phyloP scores from a whole-genome alignment of 2,329 filamentous ascomycete genomes.

The Penicillium sclerotigenum region DNA sequence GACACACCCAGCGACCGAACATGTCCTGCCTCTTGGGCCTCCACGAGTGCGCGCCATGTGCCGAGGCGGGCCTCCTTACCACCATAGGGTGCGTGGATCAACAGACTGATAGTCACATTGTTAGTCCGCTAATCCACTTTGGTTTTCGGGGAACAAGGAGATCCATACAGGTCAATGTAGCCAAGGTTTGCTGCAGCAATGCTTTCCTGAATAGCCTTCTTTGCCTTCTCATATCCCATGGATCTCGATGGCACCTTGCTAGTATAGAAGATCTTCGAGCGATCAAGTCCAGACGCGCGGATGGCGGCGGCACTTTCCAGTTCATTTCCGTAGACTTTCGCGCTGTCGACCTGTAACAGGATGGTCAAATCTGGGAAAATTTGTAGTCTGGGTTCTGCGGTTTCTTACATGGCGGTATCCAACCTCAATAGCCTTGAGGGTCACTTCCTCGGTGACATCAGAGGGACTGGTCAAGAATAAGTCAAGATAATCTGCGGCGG shows the following conservation, averaged over 20 bases:
- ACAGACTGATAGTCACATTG: slow-evolving; percentile 25
- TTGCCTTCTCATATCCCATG: slow-evolving; percentile 63
- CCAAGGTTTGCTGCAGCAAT: slow-evolving; percentile 60
- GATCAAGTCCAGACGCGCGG: slow-evolving; percentile 49
- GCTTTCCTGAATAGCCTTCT: slow-evolving; percentile 61
- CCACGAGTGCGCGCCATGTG: slow-evolving; percentile 41
- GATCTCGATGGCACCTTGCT: slow-evolving; percentile 55
- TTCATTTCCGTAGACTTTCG: slow-evolving; percentile 59
- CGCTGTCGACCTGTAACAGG: slow-evolving; percentile 52
- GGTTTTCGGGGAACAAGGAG: neutral
- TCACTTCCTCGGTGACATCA: slow-evolving; percentile 56
- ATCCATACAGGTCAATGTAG: slow-evolving; percentile 62
- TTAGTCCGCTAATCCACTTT: neutral
- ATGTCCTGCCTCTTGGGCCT: slow-evolving; percentile 39
- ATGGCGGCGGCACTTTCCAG: slow-evolving; percentile 54
- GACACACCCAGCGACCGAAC: slow-evolving; percentile 43
- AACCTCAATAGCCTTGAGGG: slow-evolving; percentile 53
- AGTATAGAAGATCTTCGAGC: slow-evolving; percentile 60
- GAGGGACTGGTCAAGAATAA: slow-evolving; percentile 48
- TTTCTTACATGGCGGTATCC: slow-evolving; percentile 56
- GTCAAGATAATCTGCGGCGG: neutral
- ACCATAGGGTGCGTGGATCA: slow-evolving; percentile 42
- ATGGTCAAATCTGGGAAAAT: neutral
- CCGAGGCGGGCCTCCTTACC: slow-evolving; percentile 39
- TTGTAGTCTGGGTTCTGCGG: neutral